These are phyloP conservation scores for Aspergillus cejpii DNA, from an alignment of 2,329 filamentous ascomycete species.

Conservation along the genomic window DNA sequence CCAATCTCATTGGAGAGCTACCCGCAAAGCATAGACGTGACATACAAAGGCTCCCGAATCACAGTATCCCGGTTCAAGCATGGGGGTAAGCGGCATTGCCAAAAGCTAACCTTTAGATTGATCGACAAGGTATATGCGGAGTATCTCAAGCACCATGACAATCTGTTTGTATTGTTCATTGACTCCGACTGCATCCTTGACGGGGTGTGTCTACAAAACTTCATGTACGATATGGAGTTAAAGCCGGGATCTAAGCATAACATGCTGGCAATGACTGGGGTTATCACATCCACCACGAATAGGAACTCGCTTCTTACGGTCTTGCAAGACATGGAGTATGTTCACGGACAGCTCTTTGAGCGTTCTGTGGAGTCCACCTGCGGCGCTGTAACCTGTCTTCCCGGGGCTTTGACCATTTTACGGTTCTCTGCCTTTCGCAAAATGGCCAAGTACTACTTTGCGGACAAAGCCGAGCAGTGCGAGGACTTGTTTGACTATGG, in stretches of 20 bases:
- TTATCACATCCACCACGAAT: constrained; percentile 89
- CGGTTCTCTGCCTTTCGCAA: constrained; percentile 92
- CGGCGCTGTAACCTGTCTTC: constrained; percentile 88
- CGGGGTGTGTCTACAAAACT: constrained; percentile 86
- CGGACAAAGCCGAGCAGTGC: constrained; percentile 90
- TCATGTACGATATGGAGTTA: constrained; percentile 97
- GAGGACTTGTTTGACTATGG: constrained; percentile 95
- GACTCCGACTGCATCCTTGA: constrained; percentile 96
- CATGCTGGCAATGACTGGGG: constrained; percentile 95
- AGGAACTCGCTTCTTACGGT: constrained; percentile 85
- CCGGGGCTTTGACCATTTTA: constrained; percentile 89
- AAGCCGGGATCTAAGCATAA: constrained; percentile 86
- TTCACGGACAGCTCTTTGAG: constrained; percentile 94
- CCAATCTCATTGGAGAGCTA: constrained; percentile 65
- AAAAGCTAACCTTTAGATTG: constrained; percentile 86
- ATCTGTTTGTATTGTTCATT: constrained; percentile 92
- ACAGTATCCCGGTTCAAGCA: constrained; percentile 90
- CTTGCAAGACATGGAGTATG: constrained; percentile 95
- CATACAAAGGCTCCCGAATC: constrained; percentile 72
- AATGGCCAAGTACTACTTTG: constrained; percentile 98
- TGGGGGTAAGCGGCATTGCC: constrained; percentile 87
- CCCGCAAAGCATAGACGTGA: constrained; percentile 83
- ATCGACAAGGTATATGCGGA: constrained; percentile 88
- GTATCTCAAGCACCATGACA: constrained; percentile 80
- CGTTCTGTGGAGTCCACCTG: constrained; percentile 91